These are phyloP conservation scores for Citrus medica DNA, from an alignment of 345 rosid genomes.

Conservation along the genomic window DNA sequence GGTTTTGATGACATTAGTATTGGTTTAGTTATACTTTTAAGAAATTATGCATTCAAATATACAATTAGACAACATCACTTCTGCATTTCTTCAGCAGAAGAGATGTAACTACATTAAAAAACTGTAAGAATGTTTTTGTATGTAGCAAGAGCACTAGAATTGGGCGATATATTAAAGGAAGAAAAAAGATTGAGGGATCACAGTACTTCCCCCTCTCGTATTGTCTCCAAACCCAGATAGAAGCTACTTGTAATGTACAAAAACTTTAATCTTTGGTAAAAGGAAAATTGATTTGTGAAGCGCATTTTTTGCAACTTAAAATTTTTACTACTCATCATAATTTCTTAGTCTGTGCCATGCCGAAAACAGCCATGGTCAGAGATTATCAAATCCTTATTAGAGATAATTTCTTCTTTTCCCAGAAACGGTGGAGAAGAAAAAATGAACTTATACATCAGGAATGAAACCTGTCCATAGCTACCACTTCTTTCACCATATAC, in stretches of 20 bases:
- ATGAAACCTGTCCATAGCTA: background rate
- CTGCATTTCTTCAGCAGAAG: background rate
- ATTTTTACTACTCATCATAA: background rate
- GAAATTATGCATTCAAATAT: background rate
- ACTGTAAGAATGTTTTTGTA: too few relatives aligned
- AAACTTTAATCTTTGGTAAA: background rate
- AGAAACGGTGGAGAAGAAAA: background rate
- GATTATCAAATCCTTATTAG: background rate
- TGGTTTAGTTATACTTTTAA: constrained; percentile 1
- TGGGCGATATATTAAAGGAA: too few relatives aligned
- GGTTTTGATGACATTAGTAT: background rate
- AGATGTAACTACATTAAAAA: background rate
- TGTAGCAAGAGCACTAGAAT: too few relatives aligned
- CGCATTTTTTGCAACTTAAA: background rate
- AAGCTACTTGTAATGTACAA: background rate
- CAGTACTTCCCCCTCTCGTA: background rate
- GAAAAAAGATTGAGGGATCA: too few relatives aligned
- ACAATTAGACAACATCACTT: background rate
- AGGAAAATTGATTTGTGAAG: background rate
- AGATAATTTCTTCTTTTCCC: background rate
- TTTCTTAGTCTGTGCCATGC: background rate
- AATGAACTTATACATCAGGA: background rate
- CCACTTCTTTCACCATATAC: background rate
- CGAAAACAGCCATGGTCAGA: background rate
- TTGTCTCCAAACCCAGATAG: background rate